phyloP scores from a whole-genome alignment of 2,329 filamentous ascomycete species.

The Phaeosphaeriaceae sp. region DNA sequence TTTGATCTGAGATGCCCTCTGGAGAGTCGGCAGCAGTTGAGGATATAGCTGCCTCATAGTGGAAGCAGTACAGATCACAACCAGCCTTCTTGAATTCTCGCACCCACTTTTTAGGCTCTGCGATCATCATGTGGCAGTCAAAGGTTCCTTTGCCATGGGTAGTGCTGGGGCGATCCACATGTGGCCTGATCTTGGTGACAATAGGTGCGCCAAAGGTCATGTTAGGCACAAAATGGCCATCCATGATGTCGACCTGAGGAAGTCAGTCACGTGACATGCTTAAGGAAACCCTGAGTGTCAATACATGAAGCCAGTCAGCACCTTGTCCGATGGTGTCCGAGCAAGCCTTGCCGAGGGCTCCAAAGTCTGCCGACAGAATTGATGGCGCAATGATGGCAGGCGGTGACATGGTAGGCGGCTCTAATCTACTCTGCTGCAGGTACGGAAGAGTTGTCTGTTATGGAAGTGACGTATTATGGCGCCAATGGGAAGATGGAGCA shows the following conservation, averaged over 20 bases:
- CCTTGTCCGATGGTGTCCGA: slow-evolving; percentile 82
- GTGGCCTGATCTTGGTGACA: slow-evolving; percentile 87
- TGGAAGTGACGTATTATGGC: slow-evolving; percentile 13
- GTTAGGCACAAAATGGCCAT: slow-evolving; percentile 98
- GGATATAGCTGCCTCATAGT: slow-evolving; percentile 90
- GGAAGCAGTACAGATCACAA: slow-evolving; percentile 99
- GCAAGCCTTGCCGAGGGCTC: slow-evolving; percentile 84
- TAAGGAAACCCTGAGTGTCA: not conserved
- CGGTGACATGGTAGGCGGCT: slow-evolving; percentile 72
- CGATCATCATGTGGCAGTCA: slow-evolving; percentile 99
- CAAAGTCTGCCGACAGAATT: slow-evolving; percentile 98
- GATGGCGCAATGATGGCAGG: slow-evolving; percentile 95
- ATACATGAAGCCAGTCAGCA: slow-evolving; percentile 62
- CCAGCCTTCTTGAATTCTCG: slow-evolving; percentile 92
- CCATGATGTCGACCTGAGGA: slow-evolving; percentile 97
- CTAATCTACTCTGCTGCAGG: slow-evolving; percentile 24
- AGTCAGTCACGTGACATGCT: slow-evolving; percentile 58
- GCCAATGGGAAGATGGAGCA: slow-evolving; percentile 22
- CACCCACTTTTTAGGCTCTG: slow-evolving; percentile 99
- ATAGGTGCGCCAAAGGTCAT: slow-evolving; percentile 96
- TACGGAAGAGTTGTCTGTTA: slow-evolving; percentile 7
- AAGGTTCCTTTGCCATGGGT: slow-evolving; percentile 86
- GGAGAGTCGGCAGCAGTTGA: slow-evolving; percentile 85
- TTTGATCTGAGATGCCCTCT: slow-evolving; percentile 68
- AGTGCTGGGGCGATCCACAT: slow-evolving; percentile 76